Base-by-base conservation (phyloP, 331 rosid species). In the Pyracantha coccinea region DNA sequence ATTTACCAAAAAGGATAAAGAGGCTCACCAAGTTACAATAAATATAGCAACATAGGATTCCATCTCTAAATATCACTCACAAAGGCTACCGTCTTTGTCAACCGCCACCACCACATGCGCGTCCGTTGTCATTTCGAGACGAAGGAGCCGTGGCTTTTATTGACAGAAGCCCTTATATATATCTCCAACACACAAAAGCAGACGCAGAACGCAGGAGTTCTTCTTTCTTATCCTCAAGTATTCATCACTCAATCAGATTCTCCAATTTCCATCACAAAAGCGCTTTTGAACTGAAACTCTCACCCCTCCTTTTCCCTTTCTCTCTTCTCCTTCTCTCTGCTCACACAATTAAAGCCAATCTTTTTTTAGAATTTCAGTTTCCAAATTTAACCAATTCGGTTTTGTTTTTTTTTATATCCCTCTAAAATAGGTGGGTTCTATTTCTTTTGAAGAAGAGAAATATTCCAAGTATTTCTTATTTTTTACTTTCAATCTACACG, bases 331-430 rank as follows among this genome's bases (percentile, higher is more conserved):
- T 60, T 29, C 19, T 13, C 11, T 60, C 8, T 60, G n/a, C n/a
- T 60, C 66, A 8, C 66, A 24, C 33, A 8, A 57, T 27, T 24
- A 24, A 6, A 13, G 19, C 35, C 66, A 33, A 4, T 41, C 68
- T 31, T 19, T 60, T 73, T 73, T 73, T 41, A 41, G 77, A 60
- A 20, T 73, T 35, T 9, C 77, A 44, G 66, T 57, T 8, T 59
- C 57, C 77, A 55, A 35, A 35, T 32, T 72, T 33, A 8, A 2
- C 13, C 44, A 35, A 35, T 35, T 35, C 8, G 44, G 44, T 35
- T 35, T 35, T 35, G 44, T 2, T 35, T 4, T 35, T 35, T 2
- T 35, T 35, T 9, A 35, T 9, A 35, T 35, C 12, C 11, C 8
- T 21, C 47, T 17, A 9, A 57, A 72, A 21, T 59, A 60, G 41